Base-by-base conservation (phyloP, 441 rosid species). In the Croton setiger region DNA sequence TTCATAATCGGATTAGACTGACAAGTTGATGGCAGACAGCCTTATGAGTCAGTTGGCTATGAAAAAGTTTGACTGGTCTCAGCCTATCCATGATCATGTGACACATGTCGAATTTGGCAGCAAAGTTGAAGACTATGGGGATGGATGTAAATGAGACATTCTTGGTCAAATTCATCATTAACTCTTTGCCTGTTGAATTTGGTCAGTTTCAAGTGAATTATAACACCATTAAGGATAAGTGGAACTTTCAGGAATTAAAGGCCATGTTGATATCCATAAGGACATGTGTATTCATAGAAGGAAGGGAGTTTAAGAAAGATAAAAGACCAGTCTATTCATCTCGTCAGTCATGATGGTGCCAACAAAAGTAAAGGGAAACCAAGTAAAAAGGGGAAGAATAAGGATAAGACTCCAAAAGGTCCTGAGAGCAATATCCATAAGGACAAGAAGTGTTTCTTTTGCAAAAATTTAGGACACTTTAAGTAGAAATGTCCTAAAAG, bases 201-300 rank as follows among this genome's bases (percentile, higher is more conserved):
- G 76, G 47, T 1, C 37, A 62, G 55, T 73, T 73, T 52, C 35
- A 52, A 13, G 53, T 66, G 54, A 67, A 67, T 4, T 72, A 60
- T 17, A 72, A 72, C 45, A 72, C 71, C 13, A 9, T 73, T 48
- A 73, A 73, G 39, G 67, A 49, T 6, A 67, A 66, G 7, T 66
- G 62, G 63, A 73, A 73, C 69, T 7, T 72, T 54, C 70, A 63
- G 41, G 21, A 41, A 63, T 23, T n/a, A 2, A 67, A 67, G 54
- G 61, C 51, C 57, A 37, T 67, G 60, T 11, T 67, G 7, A 5
- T 20, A 31, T n/a, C n/a, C n/a, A n/a, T n/a, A n/a, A n/a, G n/a
- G n/a, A n/a, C n/a, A n/a, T n/a, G n/a, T n/a, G n/a, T n/a, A n/a
- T n/a, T n/a, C n/a, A n/a, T n/a, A n/a, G n/a, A n/a, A n/a, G n/a